Evolutionary conservation across 257 asterid species (phyloP).

Genomic region (Solanum habrochaites): DNA sequence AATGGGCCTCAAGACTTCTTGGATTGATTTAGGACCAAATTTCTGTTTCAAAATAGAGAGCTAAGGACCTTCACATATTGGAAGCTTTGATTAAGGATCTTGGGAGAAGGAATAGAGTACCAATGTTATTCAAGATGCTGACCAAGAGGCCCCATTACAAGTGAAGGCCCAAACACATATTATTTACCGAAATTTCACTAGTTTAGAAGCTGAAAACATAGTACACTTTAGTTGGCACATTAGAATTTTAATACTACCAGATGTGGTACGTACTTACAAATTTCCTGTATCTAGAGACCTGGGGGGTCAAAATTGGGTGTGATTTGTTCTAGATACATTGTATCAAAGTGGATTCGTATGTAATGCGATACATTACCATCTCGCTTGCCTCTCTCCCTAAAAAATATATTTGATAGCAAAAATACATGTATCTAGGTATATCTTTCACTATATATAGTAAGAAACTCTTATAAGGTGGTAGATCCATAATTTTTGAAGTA

Average conservation of each 20-base stretch:
- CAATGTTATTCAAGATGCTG: background rate
- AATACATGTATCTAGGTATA: background rate
- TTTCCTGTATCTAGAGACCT: background rate
- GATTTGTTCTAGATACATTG: background rate
- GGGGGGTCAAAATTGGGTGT: accelerated
- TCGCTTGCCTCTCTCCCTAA: too few relatives aligned
- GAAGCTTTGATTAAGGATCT: background rate
- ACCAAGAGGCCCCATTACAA: background rate
- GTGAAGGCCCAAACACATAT: background rate
- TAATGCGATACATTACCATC: background rate
- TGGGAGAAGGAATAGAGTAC: background rate
- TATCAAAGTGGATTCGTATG: too few relatives aligned
- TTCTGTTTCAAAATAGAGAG: background rate
- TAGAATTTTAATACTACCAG: too few relatives aligned
- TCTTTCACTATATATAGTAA: background rate
- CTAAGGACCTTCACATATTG: background rate
- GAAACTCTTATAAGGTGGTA: background rate
- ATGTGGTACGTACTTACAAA: accelerated
- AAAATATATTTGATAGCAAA: too few relatives aligned
- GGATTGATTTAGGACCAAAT: background rate
- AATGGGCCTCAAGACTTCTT: background rate
- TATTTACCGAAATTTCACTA: too few relatives aligned
- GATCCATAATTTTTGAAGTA: too few relatives aligned
- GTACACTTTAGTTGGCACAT: background rate
- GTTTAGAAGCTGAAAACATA: too few relatives aligned